A percentile compares a stretch with the other conserved stretches of the same genome.
Conservation (phyloP, 495 filamentous ascomycete species). For the Tuber umbilicatum region DNA sequence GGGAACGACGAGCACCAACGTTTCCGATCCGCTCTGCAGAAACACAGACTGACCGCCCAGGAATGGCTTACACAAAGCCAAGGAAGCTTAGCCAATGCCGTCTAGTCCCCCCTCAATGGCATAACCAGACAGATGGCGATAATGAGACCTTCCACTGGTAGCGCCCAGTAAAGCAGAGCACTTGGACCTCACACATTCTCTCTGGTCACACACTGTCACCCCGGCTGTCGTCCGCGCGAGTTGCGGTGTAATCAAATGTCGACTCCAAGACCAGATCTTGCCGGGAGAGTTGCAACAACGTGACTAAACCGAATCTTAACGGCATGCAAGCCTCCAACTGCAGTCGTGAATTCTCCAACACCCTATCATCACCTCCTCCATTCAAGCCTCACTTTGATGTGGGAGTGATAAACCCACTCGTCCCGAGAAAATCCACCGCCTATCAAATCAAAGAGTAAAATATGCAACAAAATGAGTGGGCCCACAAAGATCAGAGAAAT, state of each 20-base stretch:
- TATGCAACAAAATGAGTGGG: slow-evolving; percentile 9
- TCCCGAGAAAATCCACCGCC: neutral
- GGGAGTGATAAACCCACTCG: neutral
- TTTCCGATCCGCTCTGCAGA: neutral
- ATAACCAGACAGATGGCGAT: neutral
- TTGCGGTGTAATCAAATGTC: neutral
- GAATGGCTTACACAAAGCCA: neutral
- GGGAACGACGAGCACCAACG: neutral
- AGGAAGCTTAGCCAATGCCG: neutral
- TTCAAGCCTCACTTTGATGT: neutral
- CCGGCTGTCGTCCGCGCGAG: neutral
- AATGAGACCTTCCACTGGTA: neutral
- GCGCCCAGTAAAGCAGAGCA: neutral
- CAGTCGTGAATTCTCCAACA: neutral
- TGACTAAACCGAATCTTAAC: slow-evolving; percentile 3
- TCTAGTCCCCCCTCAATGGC: neutral
- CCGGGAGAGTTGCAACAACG: neutral
- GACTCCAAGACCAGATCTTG: neutral
- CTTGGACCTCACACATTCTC: neutral
- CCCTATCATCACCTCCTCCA: neutral
- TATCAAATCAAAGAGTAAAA: neutral
- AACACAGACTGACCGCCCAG: neutral
- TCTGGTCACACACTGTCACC: neutral
- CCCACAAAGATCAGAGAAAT: slow-evolving; percentile 7
- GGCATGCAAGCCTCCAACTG: slow-evolving; percentile 2